Percentiles rank a stretch among this genome's conserved stretches.
phyloP scores from a whole-genome alignment of 2,329 filamentous ascomycete genomes.

The Chaetomiaceae sp. region DNA sequence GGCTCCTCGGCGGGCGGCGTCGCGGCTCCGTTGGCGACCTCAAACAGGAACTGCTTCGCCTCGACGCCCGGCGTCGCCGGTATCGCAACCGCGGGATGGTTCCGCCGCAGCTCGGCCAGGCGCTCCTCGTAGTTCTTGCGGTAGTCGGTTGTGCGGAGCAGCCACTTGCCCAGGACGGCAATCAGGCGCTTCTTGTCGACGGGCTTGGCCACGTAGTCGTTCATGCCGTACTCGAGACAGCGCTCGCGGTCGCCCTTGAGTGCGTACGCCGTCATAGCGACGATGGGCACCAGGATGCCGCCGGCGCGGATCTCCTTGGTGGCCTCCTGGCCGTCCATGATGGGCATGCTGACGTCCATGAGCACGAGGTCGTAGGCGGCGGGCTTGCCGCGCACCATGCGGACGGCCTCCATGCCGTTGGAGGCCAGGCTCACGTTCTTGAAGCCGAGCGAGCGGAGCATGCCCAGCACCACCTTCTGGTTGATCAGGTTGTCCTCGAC shows the following conservation, averaged over 20 bases:
- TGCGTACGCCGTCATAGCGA: conserved; percentile 55
- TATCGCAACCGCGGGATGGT: neutral
- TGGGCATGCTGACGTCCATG: conserved; percentile 58
- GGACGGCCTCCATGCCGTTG: conserved; percentile 41
- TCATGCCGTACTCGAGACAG: conserved; percentile 52
- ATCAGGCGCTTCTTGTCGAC: conserved; percentile 27
- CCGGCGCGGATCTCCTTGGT: conserved; percentile 44
- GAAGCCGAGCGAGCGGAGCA: conserved; percentile 38
- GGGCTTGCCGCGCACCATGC: conserved; percentile 38
- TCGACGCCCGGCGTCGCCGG: neutral
- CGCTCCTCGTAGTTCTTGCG: conserved; percentile 16
- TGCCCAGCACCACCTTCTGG: conserved; percentile 37
- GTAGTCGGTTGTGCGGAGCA: conserved; percentile 14
- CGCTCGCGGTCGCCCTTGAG: conserved; percentile 51
- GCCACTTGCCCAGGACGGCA: conserved; percentile 11
- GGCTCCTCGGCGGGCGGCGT: neutral
- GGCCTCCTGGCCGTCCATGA: conserved; percentile 52
- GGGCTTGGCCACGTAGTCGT: conserved; percentile 46
- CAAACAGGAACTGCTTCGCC: neutral
- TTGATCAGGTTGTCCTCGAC: conserved; percentile 43
- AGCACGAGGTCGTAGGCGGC: conserved; percentile 45
- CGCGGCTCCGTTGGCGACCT: neutral
- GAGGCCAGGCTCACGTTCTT: conserved; percentile 38
- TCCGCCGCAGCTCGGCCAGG: neutral
- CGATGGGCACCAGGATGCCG: conserved; percentile 30